Conservation (phyloP, 768 basidiomycete genomes). For the Termitomyces sp. region DNA sequence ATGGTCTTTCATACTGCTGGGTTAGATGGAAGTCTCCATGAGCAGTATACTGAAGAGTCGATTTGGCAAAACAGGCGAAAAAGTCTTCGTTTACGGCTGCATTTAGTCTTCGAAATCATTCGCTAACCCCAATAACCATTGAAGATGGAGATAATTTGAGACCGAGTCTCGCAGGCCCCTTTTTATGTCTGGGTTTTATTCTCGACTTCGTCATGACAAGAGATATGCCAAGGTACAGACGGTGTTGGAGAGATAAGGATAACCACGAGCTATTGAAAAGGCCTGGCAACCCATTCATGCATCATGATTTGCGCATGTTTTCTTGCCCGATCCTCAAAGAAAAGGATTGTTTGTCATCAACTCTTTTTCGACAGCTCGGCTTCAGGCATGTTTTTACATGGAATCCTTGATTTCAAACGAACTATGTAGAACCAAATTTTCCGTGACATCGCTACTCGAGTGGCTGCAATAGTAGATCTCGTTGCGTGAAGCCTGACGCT, state of each 20-base stretch:
- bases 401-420: too few species aligned
- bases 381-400: too few species aligned
- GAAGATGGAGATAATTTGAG: neutral
- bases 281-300: too few species aligned
- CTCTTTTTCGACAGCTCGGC: too few species aligned
- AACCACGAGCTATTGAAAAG: too few species aligned
- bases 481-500: neutral
- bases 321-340: too few species aligned
- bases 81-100: neutral
- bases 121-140: neutral
- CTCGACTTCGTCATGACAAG: neutral
- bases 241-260: neutral
- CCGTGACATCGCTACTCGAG: neutral
- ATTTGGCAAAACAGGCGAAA: neutral
- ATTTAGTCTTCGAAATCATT: neutral
- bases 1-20: neutral
- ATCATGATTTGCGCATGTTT: neutral
- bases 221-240: neutral
- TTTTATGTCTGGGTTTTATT: neutral
- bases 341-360: too few species aligned
- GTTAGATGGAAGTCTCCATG: too few species aligned
- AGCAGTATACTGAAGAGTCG: neutral
- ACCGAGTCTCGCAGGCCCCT: neutral
- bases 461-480: neutral
- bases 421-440: too few species aligned